Evolutionary conservation across 371 early-diverging fungal species (phyloP).

Genomic region (Circinella umbellata): DNA sequence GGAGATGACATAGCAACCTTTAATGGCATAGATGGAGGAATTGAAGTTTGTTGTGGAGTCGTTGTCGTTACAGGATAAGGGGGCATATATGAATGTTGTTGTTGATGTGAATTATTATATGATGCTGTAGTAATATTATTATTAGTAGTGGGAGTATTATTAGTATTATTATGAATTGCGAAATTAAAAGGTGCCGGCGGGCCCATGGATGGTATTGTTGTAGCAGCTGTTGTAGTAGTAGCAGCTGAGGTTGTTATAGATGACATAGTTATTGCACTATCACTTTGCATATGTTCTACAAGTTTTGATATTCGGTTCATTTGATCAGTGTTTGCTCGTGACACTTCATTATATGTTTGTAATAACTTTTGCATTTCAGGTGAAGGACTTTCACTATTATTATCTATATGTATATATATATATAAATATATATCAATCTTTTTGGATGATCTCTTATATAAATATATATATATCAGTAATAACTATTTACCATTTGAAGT

Average conservation of each 20-base stretch:
- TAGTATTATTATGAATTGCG: too few species aligned
- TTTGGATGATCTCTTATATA: too few species aligned
- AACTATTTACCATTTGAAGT: slow-evolving; percentile 1
- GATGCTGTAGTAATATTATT: too few species aligned
- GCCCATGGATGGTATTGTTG: slow-evolving; percentile 8
- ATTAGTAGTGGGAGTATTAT: too few species aligned
- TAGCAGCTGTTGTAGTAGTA: not conserved
- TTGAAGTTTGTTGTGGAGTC: not conserved
- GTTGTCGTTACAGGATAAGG: not conserved
- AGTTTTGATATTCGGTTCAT: slow-evolving; percentile 19
- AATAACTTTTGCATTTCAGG: slow-evolving; percentile 14
- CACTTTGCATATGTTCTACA: slow-evolving; percentile 9
- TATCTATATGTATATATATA: not conserved
- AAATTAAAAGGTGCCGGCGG: not conserved
- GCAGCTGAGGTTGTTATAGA: not conserved
- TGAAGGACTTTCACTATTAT: not conserved
- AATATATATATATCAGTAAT: too few species aligned
- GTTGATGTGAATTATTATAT: not conserved
- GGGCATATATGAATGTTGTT: not conserved
- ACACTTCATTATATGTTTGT: slow-evolving; percentile 13
- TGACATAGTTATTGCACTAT: not conserved
- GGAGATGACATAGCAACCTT: slow-evolving; percentile 7
- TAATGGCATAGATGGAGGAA: slow-evolving; percentile 12
- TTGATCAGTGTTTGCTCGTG: slow-evolving; percentile 21
- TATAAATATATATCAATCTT: too few species aligned